phyloP scores from a whole-genome alignment of 139 green algal species.

The Pedinophyceae sp. region DNA sequence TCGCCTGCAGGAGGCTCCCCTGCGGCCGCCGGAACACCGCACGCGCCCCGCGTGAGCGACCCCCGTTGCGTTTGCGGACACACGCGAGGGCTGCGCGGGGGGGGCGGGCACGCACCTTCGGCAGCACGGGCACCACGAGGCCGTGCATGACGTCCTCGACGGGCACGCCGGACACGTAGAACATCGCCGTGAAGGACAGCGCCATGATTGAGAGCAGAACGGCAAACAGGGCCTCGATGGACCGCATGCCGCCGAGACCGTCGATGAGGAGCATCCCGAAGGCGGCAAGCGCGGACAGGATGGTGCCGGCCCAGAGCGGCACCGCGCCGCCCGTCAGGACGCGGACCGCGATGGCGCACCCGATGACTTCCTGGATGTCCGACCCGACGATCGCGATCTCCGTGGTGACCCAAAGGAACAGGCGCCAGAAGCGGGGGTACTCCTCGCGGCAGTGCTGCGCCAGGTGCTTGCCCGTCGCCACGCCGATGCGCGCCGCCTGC shows the following conservation, averaged over 20 bases:
- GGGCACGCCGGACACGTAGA: conserved; percentile 15
- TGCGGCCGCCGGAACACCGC: too few relatives aligned
- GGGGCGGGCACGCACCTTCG: too few relatives aligned
- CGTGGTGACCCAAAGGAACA: not conserved
- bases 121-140: conserved; percentile 35
- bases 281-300: not conserved
- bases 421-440: conserved; percentile 7
- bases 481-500: conserved; percentile 56
- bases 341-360: not conserved
- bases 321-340: not conserved
- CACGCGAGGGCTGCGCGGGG: too few relatives aligned
- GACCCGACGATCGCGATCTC: not conserved
- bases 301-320: not conserved
- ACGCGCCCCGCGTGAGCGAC: too few relatives aligned
- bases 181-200: conserved; percentile 34
- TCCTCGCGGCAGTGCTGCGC: conserved; percentile 58
- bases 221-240: conserved; percentile 61
- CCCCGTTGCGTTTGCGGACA: too few relatives aligned
- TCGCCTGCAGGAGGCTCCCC: conserved; percentile 20
- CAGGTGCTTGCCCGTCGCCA: conserved; percentile 62
- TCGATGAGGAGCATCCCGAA: not conserved
- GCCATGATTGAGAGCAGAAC: conserved; percentile 45
- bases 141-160: conserved; percentile 24
- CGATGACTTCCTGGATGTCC: conserved; percentile 3
- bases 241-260: conserved; percentile 22